These are phyloP conservation scores for Spergularia azorica DNA, from an alignment of 179 eudicot species.

Conservation along the genomic window DNA sequence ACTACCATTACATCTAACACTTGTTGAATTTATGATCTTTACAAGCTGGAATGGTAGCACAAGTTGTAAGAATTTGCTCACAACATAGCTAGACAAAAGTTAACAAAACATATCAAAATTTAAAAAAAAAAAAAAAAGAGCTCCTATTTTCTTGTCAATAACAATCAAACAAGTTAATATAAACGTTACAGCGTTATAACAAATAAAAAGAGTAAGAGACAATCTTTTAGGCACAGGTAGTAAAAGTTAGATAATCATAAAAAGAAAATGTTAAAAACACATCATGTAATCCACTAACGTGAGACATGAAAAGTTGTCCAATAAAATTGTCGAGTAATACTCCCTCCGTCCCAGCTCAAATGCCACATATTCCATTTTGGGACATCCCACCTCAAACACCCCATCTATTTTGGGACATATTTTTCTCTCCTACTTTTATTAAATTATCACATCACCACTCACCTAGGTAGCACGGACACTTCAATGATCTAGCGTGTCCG, in stretches of 20 bases:
- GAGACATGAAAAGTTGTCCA: conserved; percentile 6
- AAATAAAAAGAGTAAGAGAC: neutral
- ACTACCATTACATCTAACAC: neutral
- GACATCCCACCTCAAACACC: too few relatives aligned
- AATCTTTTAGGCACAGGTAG: neutral
- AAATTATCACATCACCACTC: too few relatives aligned
- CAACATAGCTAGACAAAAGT: neutral
- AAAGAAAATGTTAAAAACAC: conserved; percentile 11
- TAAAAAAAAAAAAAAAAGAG: too few relatives aligned
- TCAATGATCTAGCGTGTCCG: too few relatives aligned
- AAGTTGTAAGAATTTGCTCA: neutral
- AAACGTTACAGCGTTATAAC: too few relatives aligned
- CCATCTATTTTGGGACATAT: too few relatives aligned
- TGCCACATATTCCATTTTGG: too few relatives aligned
- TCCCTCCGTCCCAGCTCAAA: too few relatives aligned
- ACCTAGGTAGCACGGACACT: too few relatives aligned
- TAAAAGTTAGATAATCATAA: neutral
- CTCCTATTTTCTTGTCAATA: too few relatives aligned
- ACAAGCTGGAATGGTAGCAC: neutral
- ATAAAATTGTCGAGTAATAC: neutral
- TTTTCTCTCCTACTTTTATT: too few relatives aligned
- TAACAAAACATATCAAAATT: neutral
- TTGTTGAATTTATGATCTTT: neutral
- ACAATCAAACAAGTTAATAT: too few relatives aligned
- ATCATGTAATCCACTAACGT: conserved; percentile 16